These are phyloP conservation scores for Epichloe sylvatica DNA, from an alignment of 2,329 filamentous ascomycete genomes.

Conservation along the genomic window DNA sequence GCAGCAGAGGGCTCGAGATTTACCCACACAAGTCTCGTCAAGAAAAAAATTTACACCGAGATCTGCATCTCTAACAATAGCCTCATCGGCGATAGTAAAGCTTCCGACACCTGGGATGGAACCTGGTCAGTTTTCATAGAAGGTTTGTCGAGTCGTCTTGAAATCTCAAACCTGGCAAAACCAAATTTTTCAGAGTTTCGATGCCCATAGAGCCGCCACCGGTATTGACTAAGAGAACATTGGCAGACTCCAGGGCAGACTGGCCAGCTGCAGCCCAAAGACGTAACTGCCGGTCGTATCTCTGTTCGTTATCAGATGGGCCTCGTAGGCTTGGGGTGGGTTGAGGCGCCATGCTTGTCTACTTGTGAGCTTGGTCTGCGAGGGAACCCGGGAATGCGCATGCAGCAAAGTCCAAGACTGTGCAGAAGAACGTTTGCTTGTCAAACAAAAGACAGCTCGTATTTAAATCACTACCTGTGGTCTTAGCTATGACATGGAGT, in stretches of 20 bases:
- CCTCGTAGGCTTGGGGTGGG: constrained; percentile 27
- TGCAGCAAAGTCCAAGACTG: neutral
- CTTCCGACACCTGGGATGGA: constrained; percentile 58
- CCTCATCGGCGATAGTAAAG: constrained; percentile 81
- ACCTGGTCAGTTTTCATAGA: neutral
- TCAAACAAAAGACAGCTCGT: too few relatives aligned
- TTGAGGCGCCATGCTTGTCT: neutral
- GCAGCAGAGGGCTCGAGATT: constrained; percentile 63
- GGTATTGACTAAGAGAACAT: constrained; percentile 82
- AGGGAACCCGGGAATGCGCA: neutral
- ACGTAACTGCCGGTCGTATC: constrained; percentile 89
- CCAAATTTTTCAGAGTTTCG: constrained; percentile 93
- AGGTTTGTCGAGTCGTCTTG: neutral
- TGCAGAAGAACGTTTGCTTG: neutral
- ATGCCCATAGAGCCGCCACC: constrained; percentile 76
- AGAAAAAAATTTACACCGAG: constrained; percentile 96
- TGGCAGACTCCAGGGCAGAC: constrained; percentile 74
- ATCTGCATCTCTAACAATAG: constrained; percentile 64
- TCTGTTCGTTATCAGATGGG: constrained; percentile 51
- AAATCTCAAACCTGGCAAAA: constrained; percentile 54
- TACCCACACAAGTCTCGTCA: constrained; percentile 62
- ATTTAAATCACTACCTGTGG: too few relatives aligned
- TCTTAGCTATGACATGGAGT: neutral
- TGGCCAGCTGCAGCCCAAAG: constrained; percentile 92
- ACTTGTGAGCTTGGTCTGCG: neutral